Evolutionary conservation across 2,329 filamentous ascomycete species (phyloP).

Genomic region (Xylariomycetidae sp.): DNA sequence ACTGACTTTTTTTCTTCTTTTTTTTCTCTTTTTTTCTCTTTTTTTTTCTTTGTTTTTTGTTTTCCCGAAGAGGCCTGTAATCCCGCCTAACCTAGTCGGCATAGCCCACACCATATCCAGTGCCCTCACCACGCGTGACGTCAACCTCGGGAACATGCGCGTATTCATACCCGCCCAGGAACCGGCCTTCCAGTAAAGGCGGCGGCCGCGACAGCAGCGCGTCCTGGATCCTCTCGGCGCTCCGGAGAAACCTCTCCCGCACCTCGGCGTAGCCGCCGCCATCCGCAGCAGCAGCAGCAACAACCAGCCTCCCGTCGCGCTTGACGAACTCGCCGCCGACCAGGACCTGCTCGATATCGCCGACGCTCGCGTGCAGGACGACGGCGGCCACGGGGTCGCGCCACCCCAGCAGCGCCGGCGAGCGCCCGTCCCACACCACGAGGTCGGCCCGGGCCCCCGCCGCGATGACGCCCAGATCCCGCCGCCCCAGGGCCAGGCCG

Average conservation of each 20-base stretch:
- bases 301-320: slow-evolving; percentile 29
- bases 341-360: slow-evolving; percentile 44
- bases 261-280: slow-evolving; percentile 18
- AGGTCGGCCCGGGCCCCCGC: slow-evolving; percentile 47
- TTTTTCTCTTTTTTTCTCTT: no score
- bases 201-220: slow-evolving; percentile 17
- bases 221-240: slow-evolving; percentile 26
- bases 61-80: no score
- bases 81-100: no score
- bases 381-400: slow-evolving; percentile 48
- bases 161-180: slow-evolving; percentile 8
- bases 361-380: slow-evolving; percentile 46
- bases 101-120: slow-evolving; percentile 8
- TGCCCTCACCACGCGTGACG: slow-evolving; percentile 5
- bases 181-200: slow-evolving; percentile 16
- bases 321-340: slow-evolving; percentile 44
- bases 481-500: slow-evolving; percentile 41
- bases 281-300: no score
- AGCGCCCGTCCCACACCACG: slow-evolving; percentile 42
- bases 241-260: slow-evolving; percentile 24
- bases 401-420: slow-evolving; percentile 47
- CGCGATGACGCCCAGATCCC: slow-evolving; percentile 43
- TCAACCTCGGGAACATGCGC: slow-evolving; percentile 6
- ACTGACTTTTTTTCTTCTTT: no score
- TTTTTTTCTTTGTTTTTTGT: no score